These are phyloP conservation scores for Chimonanthus praecox DNA, from an alignment of 164 flowering plant genomes.

Conservation along the genomic window DNA sequence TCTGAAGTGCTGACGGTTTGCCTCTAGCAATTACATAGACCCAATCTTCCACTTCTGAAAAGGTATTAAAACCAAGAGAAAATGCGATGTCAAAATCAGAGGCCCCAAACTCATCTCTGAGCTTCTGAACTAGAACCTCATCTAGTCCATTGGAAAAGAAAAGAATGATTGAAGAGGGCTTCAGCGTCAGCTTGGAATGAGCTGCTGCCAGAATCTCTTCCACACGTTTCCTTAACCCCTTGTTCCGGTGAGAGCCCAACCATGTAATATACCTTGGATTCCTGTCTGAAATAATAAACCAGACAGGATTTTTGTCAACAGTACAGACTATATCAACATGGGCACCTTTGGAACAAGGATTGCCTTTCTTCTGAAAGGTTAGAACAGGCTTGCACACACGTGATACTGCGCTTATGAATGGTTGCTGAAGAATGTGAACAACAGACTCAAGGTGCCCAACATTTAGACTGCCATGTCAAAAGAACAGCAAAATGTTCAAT, in stretches of 20 bases:
- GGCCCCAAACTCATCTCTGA: constrained; percentile 51
- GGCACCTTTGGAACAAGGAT: constrained; percentile 22
- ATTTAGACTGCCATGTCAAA: constrained; percentile 45
- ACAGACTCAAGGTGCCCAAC: constrained; percentile 79
- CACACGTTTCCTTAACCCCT: constrained; percentile 48
- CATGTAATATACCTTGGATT: constrained; percentile 71
- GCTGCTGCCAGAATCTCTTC: constrained; percentile 49
- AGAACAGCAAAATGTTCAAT: not conserved
- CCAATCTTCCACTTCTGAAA: constrained; percentile 58
- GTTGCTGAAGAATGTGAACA: constrained; percentile 60
- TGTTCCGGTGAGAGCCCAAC: constrained; percentile 32
- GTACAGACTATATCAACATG: constrained; percentile 80
- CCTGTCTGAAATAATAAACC: constrained; percentile 86
- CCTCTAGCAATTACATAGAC: constrained; percentile 28
- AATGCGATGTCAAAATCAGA: constrained; percentile 28
- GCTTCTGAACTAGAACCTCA: constrained; percentile 21
- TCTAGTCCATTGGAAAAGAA: constrained; percentile 73
- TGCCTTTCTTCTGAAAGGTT: constrained; percentile 10
- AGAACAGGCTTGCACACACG: constrained; percentile 80
- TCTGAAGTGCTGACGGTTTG: constrained; percentile 27
- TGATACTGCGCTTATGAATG: constrained; percentile 60
- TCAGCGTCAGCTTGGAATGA: constrained; percentile 26
- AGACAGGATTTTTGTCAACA: constrained; percentile 52
- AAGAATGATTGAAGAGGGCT: constrained; percentile 58
- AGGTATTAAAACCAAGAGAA: constrained; percentile 27